Conservation (phyloP, 202 grass and related monocot species). For the Digitaria exilis region DNA sequence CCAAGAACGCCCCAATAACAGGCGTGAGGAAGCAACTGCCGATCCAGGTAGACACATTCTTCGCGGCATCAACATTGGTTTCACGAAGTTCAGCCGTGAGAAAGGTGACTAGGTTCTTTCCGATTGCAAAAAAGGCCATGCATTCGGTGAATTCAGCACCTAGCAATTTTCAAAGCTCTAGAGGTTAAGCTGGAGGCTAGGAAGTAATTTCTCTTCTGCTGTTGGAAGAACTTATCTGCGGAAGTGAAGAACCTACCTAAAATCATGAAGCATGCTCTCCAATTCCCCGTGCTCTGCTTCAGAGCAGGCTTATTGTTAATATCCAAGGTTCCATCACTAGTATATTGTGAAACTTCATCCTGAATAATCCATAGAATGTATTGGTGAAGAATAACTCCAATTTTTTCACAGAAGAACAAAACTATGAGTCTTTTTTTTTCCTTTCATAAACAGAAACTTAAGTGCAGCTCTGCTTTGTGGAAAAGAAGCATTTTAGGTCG, state of each 20-base stretch:
- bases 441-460: too few relatives aligned
- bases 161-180: background rate
- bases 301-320: slow-evolving; percentile 16
- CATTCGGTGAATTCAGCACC: background rate
- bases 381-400: background rate
- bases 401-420: too few relatives aligned
- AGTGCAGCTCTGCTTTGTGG: background rate
- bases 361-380: background rate
- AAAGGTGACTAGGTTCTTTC: background rate
- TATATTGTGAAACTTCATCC: slow-evolving; percentile 28
- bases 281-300: slow-evolving; percentile 29
- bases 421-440: too few relatives aligned
- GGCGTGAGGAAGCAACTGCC: slow-evolving; percentile 40
- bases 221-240: background rate
- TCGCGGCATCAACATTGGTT: slow-evolving; percentile 38
- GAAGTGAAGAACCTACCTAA: slow-evolving; percentile 15
- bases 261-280: slow-evolving; percentile 37
- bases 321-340: slow-evolving; percentile 48
- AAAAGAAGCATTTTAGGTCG: background rate
- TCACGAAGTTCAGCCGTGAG: background rate
- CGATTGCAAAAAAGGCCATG: background rate
- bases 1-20: slow-evolving; percentile 39
- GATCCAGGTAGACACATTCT: slow-evolving; percentile 36
- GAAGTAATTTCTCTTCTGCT: background rate
- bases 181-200: background rate